A percentile compares a stretch with the other conserved stretches of the same genome.
phyloP scores from a whole-genome alignment of 2,329 filamentous ascomycete genomes.

The Exophiala oligosperma region DNA sequence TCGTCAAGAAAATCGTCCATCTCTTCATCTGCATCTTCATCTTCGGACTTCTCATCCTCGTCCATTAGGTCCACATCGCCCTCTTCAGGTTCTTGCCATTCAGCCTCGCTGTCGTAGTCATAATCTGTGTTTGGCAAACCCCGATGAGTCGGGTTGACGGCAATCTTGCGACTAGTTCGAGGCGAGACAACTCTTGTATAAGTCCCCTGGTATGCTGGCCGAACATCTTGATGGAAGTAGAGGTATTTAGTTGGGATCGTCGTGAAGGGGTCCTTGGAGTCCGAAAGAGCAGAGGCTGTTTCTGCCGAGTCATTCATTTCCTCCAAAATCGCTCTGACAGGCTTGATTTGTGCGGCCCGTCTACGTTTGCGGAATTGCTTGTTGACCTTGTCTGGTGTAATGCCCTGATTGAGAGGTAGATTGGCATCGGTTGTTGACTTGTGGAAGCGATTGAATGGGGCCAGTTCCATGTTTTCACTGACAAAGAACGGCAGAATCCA shows the following conservation, averaged over 20 bases:
- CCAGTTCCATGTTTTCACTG: constrained; percentile 71
- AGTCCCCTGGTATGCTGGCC: constrained; percentile 64
- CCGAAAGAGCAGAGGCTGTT: constrained; percentile 37
- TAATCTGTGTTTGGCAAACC: constrained; percentile 58
- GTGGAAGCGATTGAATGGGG: constrained; percentile 46
- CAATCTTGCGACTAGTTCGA: constrained; percentile 45
- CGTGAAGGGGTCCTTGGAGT: constrained; percentile 7
- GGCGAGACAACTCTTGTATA: constrained; percentile 53
- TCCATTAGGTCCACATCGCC: constrained; percentile 69
- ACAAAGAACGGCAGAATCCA: constrained; percentile 81
- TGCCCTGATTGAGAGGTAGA: constrained; percentile 10
- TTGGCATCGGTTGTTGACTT: neutral
- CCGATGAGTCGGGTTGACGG: constrained; percentile 55
- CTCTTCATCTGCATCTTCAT: constrained; percentile 71
- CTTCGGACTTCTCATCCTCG: constrained; percentile 62
- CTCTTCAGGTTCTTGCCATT: constrained; percentile 70
- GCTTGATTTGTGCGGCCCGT: constrained; percentile 32
- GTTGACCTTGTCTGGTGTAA: constrained; percentile 8
- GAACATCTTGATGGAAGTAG: constrained; percentile 62
- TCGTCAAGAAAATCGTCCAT: constrained; percentile 91
- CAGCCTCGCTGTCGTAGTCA: constrained; percentile 65
- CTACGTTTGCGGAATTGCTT: constrained; percentile 12
- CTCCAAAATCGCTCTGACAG: constrained; percentile 63
- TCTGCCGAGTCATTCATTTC: constrained; percentile 50
- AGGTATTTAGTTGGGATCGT: constrained; percentile 57